Conservation (phyloP, 1,284 basidiomycete genomes). For the Ustilago loliicola region DNA sequence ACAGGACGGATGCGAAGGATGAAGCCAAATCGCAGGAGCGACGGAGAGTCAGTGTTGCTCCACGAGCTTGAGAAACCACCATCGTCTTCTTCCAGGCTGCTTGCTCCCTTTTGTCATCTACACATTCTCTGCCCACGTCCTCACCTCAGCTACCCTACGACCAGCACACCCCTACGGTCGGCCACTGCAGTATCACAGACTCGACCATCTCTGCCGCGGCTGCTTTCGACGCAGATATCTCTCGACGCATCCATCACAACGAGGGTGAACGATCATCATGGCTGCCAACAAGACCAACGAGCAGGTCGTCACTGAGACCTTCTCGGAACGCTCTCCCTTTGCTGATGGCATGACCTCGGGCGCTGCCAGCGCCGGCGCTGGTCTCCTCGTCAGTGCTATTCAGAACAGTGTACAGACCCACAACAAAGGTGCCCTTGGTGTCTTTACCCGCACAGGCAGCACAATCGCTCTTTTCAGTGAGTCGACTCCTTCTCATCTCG, state of each 20-base stretch:
- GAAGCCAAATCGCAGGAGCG: constrained; percentile 2
- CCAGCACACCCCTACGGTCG: background rate
- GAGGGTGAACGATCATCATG: constrained; percentile 19
- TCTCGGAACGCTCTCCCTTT: constrained; percentile 55
- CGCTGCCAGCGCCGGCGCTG: constrained; percentile 54
- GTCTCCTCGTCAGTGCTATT: constrained; percentile 65
- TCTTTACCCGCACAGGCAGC: constrained; percentile 82
- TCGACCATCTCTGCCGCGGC: background rate
- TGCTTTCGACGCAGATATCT: background rate
- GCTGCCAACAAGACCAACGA: constrained; percentile 39
- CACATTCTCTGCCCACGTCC: background rate
- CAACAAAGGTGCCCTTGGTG: constrained; percentile 86
- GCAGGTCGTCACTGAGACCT: constrained; percentile 53
- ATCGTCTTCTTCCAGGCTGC: constrained; percentile 1
- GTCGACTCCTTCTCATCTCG: constrained; percentile 16
- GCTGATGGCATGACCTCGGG: constrained; percentile 60
- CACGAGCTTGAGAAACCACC: constrained; percentile 5
- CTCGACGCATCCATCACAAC: background rate
- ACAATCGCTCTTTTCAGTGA: constrained; percentile 82
- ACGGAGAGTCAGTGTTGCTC: constrained; percentile 16
- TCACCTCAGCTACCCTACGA: background rate
- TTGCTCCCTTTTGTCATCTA: constrained; percentile 10
- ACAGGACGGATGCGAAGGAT: constrained; percentile 31
- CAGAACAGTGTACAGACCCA: constrained; percentile 73
- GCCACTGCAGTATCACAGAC: background rate